Percentiles rank a stretch among this genome's conserved stretches.
Evolutionary conservation across 768 basidiomycete genomes (phyloP).

Genomic region (Sarcomyxa edulis): DNA sequence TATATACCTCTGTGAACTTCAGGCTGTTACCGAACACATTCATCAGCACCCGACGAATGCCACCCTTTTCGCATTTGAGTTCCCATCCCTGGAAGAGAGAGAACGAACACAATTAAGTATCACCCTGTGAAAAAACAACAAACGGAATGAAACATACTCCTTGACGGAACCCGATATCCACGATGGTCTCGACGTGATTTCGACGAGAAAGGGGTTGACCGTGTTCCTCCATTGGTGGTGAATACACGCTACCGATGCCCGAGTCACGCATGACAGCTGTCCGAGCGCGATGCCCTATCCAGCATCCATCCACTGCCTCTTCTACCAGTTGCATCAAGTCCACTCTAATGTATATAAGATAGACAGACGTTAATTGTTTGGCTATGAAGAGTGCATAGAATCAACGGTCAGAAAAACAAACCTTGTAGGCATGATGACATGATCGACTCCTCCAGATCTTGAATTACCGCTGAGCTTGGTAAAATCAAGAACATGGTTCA

Average conservation of each 20-base stretch:
- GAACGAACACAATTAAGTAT: background rate
- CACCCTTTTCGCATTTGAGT: slow-evolving; percentile 86
- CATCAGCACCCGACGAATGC: slow-evolving; percentile 88
- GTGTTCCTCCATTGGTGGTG: slow-evolving; percentile 64
- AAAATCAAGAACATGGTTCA: slow-evolving; percentile 95
- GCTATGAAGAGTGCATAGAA: background rate
- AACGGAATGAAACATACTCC: slow-evolving; percentile 38
- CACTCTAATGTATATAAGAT: slow-evolving; percentile 33
- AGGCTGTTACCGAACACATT: slow-evolving; percentile 92
- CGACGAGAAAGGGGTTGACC: slow-evolving; percentile 31
- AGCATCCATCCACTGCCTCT: slow-evolving; percentile 89
- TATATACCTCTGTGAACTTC: slow-evolving; percentile 80
- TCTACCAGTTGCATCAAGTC: slow-evolving; percentile 81
- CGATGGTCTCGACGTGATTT: slow-evolving; percentile 75
- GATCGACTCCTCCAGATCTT: slow-evolving; percentile 73
- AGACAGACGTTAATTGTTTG: background rate
- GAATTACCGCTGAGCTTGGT: slow-evolving; percentile 89
- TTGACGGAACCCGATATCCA: slow-evolving; percentile 74
- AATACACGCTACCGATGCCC: slow-evolving; percentile 90
- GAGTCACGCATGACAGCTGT: slow-evolving; percentile 62
- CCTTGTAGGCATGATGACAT: slow-evolving; percentile 65
- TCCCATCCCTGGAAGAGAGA: slow-evolving; percentile 63
- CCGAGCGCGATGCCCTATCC: slow-evolving; percentile 88
- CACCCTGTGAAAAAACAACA: background rate
- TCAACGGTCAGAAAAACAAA: slow-evolving; percentile 24